These are phyloP conservation scores for Skeletonema grethae DNA, from an alignment of 108 stramenopile genomes.

Conservation along the genomic window DNA sequence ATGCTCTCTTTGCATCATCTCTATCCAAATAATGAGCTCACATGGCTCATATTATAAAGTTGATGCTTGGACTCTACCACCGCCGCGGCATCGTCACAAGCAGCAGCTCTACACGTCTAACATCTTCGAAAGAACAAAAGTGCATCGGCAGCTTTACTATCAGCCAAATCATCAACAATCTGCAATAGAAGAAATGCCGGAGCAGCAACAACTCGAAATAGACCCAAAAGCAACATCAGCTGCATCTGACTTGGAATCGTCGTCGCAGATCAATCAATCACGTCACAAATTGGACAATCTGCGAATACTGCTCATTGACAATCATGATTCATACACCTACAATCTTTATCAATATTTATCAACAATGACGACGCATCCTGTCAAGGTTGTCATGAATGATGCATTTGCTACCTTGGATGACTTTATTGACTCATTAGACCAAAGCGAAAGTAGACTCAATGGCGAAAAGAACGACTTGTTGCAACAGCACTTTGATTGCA, in stretches of 20 bases:
- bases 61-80: background rate
- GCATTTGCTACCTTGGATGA: conserved; percentile 43
- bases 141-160: conserved; percentile 2
- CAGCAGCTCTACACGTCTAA: background rate
- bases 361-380: conserved; percentile 69
- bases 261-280: background rate
- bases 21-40: background rate
- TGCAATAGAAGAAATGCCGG: background rate
- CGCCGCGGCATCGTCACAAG: background rate
- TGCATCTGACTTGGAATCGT: background rate
- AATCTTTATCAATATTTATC: conserved; percentile 89
- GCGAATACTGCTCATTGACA: conserved; percentile 87
- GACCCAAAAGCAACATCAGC: background rate
- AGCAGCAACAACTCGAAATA: background rate
- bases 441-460: background rate
- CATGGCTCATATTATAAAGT: background rate
- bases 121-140: background rate
- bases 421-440: conserved; percentile 16
- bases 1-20: background rate
- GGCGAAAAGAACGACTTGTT: background rate
- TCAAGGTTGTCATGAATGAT: conserved; percentile 87
- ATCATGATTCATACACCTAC: conserved; percentile 97
- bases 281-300: conserved; percentile 52
- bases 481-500: conserved; percentile 64
- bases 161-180: background rate